Percentiles rank a stretch among this genome's conserved stretches.
These are phyloP conservation scores for Yarrowia galli DNA, from an alignment of 1,139 yeast species.

Conservation along the genomic window DNA sequence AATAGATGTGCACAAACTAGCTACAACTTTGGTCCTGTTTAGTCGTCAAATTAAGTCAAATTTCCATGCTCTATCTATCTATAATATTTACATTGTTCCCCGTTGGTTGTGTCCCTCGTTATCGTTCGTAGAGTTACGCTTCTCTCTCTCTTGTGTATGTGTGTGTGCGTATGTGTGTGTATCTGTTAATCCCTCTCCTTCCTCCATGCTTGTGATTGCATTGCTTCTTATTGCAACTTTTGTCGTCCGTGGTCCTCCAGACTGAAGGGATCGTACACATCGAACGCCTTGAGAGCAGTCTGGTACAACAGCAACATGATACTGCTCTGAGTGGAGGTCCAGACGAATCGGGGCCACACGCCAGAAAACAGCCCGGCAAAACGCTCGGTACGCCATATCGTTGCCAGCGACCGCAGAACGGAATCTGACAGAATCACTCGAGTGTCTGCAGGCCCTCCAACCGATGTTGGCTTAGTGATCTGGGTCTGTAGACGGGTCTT, in stretches of 20 bases:
- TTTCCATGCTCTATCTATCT: conserved; percentile 33
- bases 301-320: conserved; percentile 92
- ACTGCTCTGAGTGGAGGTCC: conserved; percentile 97
- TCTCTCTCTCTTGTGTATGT: no score
- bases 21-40: background rate
- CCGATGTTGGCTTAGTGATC: conserved; percentile 41
- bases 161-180: no score
- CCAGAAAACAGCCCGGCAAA: conserved; percentile 83
- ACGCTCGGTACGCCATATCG: conserved; percentile 79
- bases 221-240: conserved; percentile 7
- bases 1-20: no score
- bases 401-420: conserved; percentile 66
- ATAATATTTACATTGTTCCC: conserved; percentile 30
- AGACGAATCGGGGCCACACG: conserved; percentile 92
- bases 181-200: background rate
- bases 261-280: conserved; percentile 39
- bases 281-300: conserved; percentile 47
- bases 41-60: conserved; percentile 18
- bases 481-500: conserved; percentile 94
- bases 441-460: conserved; percentile 39
- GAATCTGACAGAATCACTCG: conserved; percentile 55
- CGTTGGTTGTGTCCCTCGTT: conserved; percentile 2
- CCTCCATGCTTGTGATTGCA: conserved; percentile 16
- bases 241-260: conserved; percentile 2
- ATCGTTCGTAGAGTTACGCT: background rate